These are phyloP conservation scores for Penicillium tannophilum DNA, from an alignment of 495 filamentous ascomycete species.

Conservation along the genomic window DNA sequence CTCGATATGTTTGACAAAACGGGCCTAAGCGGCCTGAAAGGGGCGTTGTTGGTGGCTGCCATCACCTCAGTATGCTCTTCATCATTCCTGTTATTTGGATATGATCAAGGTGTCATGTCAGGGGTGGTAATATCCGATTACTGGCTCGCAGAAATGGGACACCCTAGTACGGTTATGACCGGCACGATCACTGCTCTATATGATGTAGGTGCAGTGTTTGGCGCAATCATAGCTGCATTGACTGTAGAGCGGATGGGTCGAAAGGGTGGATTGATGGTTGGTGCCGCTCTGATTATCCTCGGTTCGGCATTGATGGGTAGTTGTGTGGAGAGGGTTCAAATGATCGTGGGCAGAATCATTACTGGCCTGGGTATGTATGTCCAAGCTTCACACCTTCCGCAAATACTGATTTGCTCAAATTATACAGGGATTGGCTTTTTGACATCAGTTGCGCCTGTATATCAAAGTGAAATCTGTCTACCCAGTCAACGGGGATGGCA, in stretches of 20 bases:
- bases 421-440: slow-evolving; percentile 30
- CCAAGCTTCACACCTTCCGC: background rate
- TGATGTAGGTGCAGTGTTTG: slow-evolving; percentile 55
- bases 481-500: slow-evolving; percentile 32
- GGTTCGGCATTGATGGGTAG: slow-evolving; percentile 54
- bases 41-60: slow-evolving; percentile 23
- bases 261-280: slow-evolving; percentile 50
- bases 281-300: slow-evolving; percentile 50
- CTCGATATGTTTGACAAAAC: slow-evolving; percentile 17
- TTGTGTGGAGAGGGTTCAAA: slow-evolving; percentile 37
- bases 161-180: slow-evolving; percentile 22
- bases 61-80: slow-evolving; percentile 34
- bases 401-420: background rate
- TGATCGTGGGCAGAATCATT: slow-evolving; percentile 35
- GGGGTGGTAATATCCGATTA: slow-evolving; percentile 24
- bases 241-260: slow-evolving; percentile 53
- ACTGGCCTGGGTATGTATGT: slow-evolving; percentile 37
- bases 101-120: slow-evolving; percentile 39
- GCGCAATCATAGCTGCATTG: slow-evolving; percentile 48
- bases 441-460: slow-evolving; percentile 35
- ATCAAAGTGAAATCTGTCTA: slow-evolving; percentile 33
- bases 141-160: slow-evolving; percentile 21
- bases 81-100: slow-evolving; percentile 35
- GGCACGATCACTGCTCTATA: slow-evolving; percentile 51
- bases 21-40: slow-evolving; percentile 17